Evolutionary conservation across 2,329 filamentous ascomycete genomes (phyloP).

Genomic region (Phaeoacremonium minimum): DNA sequence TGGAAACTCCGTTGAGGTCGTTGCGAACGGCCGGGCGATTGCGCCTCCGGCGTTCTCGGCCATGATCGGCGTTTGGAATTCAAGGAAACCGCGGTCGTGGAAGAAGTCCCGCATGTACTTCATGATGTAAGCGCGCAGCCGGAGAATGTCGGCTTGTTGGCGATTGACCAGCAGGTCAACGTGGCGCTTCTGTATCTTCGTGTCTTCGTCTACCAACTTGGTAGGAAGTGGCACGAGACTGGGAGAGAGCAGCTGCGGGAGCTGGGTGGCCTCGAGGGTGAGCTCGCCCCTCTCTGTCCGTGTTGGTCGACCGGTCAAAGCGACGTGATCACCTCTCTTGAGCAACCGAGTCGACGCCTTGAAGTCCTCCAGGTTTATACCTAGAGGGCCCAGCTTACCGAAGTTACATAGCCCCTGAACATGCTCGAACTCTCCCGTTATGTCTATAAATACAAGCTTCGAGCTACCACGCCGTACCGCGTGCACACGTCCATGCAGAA

Average conservation of each 20-base stretch:
- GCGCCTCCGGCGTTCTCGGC: slow-evolving; percentile 82
- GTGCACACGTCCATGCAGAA: slow-evolving; percentile 53
- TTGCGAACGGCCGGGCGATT: slow-evolving; percentile 80
- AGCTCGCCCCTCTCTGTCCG: slow-evolving; percentile 71
- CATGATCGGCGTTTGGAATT: slow-evolving; percentile 89
- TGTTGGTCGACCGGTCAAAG: slow-evolving; percentile 66
- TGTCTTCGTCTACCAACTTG: slow-evolving; percentile 65
- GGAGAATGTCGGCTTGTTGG: slow-evolving; percentile 62
- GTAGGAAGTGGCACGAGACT: slow-evolving; percentile 76
- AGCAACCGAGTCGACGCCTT: slow-evolving; percentile 62
- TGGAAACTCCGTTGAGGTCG: slow-evolving; percentile 70
- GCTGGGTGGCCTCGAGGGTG: slow-evolving; percentile 61
- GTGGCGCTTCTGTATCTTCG: slow-evolving; percentile 72
- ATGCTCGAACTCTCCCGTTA: slow-evolving; percentile 67
- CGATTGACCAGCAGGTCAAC: slow-evolving; percentile 80
- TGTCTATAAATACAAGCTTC: slow-evolving; percentile 80
- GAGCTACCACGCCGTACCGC: slow-evolving; percentile 68
- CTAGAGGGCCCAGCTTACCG: slow-evolving; percentile 33
- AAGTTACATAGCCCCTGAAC: slow-evolving; percentile 76
- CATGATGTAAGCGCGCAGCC: slow-evolving; percentile 70
- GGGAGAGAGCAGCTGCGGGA: slow-evolving; percentile 73
- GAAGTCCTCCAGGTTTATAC: slow-evolving; percentile 37
- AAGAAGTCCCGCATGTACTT: slow-evolving; percentile 72
- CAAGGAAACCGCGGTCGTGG: slow-evolving; percentile 67
- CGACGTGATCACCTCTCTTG: slow-evolving; percentile 75